Evolutionary conservation across 495 filamentous ascomycete species (phyloP).

Genomic region (Viridothelium virens): DNA sequence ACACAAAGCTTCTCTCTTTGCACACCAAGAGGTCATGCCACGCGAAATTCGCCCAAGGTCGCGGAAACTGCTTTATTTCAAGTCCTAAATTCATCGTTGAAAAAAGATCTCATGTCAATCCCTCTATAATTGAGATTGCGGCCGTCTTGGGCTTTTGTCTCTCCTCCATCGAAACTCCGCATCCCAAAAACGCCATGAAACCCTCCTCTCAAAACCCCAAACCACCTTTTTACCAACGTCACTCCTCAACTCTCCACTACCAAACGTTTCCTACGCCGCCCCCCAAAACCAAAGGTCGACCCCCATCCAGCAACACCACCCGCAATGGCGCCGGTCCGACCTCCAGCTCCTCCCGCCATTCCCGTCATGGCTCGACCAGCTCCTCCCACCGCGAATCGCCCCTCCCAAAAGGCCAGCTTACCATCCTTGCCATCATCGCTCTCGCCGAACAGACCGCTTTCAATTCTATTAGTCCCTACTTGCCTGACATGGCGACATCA

Average conservation of each 20-base stretch:
- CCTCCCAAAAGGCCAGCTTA: conserved; percentile 73
- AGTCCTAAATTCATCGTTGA: no score
- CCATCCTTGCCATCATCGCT: conserved; percentile 77
- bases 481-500: conserved; percentile 79
- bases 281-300: conserved; percentile 66
- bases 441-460: conserved; percentile 91
- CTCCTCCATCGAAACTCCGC: not conserved
- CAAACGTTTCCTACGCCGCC: conserved; percentile 92
- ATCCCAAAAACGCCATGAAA: not conserved
- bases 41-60: no score
- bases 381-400: conserved; percentile 47
- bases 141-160: not conserved
- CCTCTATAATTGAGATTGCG: not conserved
- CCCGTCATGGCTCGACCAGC: conserved; percentile 20
- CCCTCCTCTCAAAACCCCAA: not conserved
- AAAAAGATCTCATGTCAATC: not conserved
- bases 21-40: not conserved
- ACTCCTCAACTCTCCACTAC: conserved; percentile 73
- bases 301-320: conserved; percentile 17
- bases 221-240: conserved; percentile 36
- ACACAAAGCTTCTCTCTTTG: not conserved
- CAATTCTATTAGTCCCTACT: conserved; percentile 93
- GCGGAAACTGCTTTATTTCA: no score
- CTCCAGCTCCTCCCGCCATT: not conserved
- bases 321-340: not conserved